Evolutionary conservation across 768 basidiomycete species (phyloP).

Genomic region (Trametes maxima): DNA sequence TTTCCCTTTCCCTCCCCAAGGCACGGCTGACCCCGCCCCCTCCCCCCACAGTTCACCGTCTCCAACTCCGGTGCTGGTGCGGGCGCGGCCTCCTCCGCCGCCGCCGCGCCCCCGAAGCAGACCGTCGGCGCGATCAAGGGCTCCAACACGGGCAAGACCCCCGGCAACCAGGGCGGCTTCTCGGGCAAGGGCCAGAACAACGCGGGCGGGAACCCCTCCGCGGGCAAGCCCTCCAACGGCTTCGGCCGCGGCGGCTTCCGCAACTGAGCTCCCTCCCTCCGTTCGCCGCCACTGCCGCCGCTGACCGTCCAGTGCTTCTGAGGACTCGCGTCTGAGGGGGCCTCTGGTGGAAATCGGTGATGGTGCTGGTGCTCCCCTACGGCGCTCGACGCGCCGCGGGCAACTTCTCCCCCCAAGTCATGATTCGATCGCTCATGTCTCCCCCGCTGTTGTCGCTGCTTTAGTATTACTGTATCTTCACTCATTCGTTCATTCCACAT

Average conservation of each 20-base stretch:
- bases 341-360: neutral
- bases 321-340: neutral
- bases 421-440: neutral
- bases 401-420: neutral
- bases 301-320: neutral
- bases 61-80: slow-evolving; percentile 23
- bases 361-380: neutral
- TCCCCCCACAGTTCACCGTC: slow-evolving; percentile 29
- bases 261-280: neutral
- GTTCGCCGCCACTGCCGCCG: neutral
- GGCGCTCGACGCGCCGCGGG: slow-evolving; percentile 5
- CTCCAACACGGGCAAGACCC: slow-evolving; percentile 17
- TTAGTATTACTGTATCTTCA: neutral
- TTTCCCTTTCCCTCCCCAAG: neutral
- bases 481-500: neutral
- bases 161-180: slow-evolving; percentile 23
- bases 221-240: slow-evolving; percentile 5
- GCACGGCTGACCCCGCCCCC: neutral
- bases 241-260: slow-evolving; percentile 9
- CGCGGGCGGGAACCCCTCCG: neutral
- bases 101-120: slow-evolving; percentile 10
- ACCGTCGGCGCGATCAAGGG: slow-evolving; percentile 22
- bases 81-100: slow-evolving; percentile 3
- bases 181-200: neutral
- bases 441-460: neutral